Conservation (phyloP, 805 yeast species). For the Nakazawaea laoshanensis region DNA sequence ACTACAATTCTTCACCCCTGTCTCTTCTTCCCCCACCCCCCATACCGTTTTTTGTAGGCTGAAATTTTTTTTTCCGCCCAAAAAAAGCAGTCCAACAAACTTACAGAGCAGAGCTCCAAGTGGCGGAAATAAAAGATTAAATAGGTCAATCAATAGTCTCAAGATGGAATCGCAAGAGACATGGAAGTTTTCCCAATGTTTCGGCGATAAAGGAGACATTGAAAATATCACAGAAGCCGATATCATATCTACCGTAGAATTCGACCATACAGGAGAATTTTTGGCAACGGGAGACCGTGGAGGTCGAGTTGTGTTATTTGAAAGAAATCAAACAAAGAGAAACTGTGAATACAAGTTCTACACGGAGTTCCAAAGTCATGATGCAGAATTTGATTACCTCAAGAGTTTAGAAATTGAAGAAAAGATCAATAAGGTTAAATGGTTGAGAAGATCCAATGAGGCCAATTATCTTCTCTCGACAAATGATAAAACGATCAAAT, state of each 20-base stretch:
- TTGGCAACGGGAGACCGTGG: conserved; percentile 98
- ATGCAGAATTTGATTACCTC: conserved; percentile 95
- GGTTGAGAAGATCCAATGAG: conserved; percentile 84
- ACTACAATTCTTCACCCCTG: no score
- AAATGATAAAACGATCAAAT: conserved; percentile 95
- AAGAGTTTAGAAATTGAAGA: conserved; percentile 96
- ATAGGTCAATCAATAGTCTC: no score
- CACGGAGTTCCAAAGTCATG: conserved; percentile 97
- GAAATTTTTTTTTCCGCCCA: no score
- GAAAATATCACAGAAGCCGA: conserved; percentile 96
- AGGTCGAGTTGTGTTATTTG: conserved; percentile 94
- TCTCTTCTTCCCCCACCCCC: no score
- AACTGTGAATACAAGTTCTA: conserved; percentile 91
- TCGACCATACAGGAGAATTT: conserved; percentile 89
- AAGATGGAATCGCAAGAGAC: conserved; percentile 18
- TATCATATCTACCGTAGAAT: conserved; percentile 93
- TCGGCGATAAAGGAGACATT: conserved; percentile 97
- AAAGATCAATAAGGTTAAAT: conserved; percentile 93
- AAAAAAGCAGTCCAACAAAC: no score
- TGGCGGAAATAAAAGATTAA: no score
- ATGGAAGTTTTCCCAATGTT: conserved; percentile 94
- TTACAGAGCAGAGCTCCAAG: no score
- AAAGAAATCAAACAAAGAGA: conserved; percentile 68
- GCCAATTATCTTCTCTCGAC: conserved; percentile 89
- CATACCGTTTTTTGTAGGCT: no score